A percentile compares a stretch with the other conserved stretches of the same genome.
Conservation (phyloP, 306 rosid species). For the Cucurbita ficifolia region DNA sequence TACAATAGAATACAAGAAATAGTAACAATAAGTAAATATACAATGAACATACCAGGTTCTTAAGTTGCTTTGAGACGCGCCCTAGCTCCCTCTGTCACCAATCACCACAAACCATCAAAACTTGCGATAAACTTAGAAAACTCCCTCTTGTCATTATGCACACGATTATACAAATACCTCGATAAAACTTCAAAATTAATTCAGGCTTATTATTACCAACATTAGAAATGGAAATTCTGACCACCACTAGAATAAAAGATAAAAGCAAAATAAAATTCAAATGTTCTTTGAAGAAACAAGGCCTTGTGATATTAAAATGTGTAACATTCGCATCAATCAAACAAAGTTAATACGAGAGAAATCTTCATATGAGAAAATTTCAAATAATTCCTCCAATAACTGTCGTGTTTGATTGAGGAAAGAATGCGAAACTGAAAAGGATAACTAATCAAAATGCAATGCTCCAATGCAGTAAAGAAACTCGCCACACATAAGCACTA, state of each 20-base stretch:
- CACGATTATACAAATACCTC: not conserved
- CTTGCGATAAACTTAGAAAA: not conserved
- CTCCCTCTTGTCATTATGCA: not conserved
- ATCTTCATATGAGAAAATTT: not conserved
- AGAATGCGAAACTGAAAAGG: not conserved
- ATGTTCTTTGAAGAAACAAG: not conserved
- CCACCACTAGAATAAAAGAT: not conserved
- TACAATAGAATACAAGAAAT: not conserved
- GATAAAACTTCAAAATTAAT: not conserved
- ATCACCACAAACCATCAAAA: constrained; percentile 13
- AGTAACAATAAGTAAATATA: not conserved
- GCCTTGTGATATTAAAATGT: not conserved
- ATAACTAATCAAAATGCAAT: not conserved
- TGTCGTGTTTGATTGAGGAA: not conserved
- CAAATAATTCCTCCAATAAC: not conserved
- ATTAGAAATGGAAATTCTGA: not conserved
- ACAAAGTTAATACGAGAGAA: not conserved
- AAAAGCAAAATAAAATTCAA: not conserved
- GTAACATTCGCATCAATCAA: not conserved
- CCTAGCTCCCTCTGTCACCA: constrained; percentile 63
- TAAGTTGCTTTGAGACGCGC: constrained; percentile 35
- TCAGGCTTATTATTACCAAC: not conserved
- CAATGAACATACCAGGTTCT: constrained; percentile 32
- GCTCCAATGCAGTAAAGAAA: not conserved
- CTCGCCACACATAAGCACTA: not conserved